Conservation (phyloP, 2,329 filamentous ascomycete species). For the Capronia americana region DNA sequence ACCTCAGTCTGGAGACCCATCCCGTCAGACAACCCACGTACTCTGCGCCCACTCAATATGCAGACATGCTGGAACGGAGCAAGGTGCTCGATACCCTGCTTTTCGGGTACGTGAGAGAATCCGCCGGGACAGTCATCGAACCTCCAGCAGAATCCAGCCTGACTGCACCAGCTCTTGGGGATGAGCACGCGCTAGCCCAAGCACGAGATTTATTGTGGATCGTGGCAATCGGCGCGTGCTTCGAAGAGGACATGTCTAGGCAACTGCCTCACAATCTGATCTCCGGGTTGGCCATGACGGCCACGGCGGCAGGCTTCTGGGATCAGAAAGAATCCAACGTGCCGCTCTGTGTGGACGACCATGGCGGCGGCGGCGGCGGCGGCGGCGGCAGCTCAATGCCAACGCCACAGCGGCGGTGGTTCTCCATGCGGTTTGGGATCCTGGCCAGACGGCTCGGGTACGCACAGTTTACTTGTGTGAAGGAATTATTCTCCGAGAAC, state of each 20-base stretch:
- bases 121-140: background rate
- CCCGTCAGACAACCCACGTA: slow-evolving; percentile 13
- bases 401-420: background rate
- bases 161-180: background rate
- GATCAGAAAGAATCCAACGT: background rate
- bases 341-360: background rate
- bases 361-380: background rate
- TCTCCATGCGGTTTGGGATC: background rate
- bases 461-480: background rate
- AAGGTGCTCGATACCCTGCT: slow-evolving; percentile 3
- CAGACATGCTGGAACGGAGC: slow-evolving; percentile 13
- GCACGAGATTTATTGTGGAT: slow-evolving; percentile 18
- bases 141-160: background rate
- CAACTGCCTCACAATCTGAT: slow-evolving; percentile 2
- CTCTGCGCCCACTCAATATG: slow-evolving; percentile 6
- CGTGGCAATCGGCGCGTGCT: slow-evolving; percentile 14
- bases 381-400: too few relatives aligned
- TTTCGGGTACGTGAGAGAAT: background rate
- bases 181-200: background rate
- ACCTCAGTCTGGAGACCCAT: slow-evolving; percentile 14
- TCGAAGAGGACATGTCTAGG: slow-evolving; percentile 9
- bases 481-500: background rate
- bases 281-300: background rate
- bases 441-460: slow-evolving; percentile 13
- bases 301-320: slow-evolving; percentile 3